Evolutionary conservation across 371 early-diverging fungal genomes (phyloP).

Genomic region (Funneliformis caledonium): DNA sequence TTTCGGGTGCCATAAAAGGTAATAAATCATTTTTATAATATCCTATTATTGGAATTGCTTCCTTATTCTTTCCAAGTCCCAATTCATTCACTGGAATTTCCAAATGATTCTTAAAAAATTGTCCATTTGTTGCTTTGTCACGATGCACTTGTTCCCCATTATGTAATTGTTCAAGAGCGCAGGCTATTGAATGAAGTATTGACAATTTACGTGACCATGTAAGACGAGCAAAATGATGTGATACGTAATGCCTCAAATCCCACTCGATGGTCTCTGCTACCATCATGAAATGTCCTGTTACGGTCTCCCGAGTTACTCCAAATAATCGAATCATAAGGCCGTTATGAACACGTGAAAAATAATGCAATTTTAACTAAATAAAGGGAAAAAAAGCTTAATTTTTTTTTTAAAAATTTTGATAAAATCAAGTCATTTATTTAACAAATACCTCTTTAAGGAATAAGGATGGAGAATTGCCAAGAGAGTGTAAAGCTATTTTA

Average conservation of each 20-base stretch:
- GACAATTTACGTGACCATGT: constrained; percentile 20
- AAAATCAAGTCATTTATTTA: background rate
- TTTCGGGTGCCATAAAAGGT: constrained; percentile 31
- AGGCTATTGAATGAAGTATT: constrained; percentile 30
- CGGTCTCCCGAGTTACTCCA: constrained; percentile 21
- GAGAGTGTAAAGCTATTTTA: constrained; percentile 24
- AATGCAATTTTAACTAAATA: constrained; percentile 19
- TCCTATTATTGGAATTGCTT: constrained; percentile 30
- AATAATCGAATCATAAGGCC: constrained; percentile 33
- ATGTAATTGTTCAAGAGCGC: constrained; percentile 13
- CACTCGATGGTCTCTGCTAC: constrained; percentile 36
- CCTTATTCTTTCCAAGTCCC: background rate
- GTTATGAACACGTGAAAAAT: constrained; percentile 9
- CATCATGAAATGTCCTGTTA: constrained; percentile 34
- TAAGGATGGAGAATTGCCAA: background rate
- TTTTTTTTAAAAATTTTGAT: background rate
- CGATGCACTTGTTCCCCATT: background rate
- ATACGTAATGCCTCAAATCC: constrained; percentile 37
- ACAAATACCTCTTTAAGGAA: constrained; percentile 28
- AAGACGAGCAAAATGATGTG: constrained; percentile 26
- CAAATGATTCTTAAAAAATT: constrained; percentile 24
- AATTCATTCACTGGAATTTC: constrained; percentile 32
- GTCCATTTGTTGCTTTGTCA: background rate
- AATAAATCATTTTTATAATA: constrained; percentile 32
- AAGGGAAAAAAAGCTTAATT: background rate